Conservation (phyloP, 2,329 filamentous ascomycete genomes). For the Monosporascus sp. region DNA sequence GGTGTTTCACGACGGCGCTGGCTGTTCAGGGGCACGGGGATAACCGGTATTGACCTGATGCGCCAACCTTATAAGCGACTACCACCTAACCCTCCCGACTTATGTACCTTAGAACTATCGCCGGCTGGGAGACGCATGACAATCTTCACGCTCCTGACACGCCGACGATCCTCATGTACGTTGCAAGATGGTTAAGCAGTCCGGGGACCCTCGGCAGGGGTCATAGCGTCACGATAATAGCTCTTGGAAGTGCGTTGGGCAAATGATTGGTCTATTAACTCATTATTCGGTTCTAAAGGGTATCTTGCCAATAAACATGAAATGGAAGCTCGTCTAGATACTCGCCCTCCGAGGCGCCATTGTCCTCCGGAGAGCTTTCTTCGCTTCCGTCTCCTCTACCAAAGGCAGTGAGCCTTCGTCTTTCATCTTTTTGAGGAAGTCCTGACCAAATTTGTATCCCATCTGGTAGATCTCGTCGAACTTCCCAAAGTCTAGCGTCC, state of each 20-base stretch:
- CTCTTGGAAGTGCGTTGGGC: too few relatives aligned
- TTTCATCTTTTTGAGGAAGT: conserved; percentile 70
- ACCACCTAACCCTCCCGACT: too few relatives aligned
- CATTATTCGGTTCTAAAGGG: not conserved
- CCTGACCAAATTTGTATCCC: conserved; percentile 79
- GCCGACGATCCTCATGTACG: too few relatives aligned
- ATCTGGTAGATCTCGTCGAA: conserved; percentile 95
- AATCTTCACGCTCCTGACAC: too few relatives aligned
- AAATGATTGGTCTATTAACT: too few relatives aligned
- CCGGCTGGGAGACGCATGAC: too few relatives aligned
- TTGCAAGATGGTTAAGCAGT: too few relatives aligned
- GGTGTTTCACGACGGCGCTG: conserved; percentile 26
- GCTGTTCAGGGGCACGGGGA: conserved; percentile 29
- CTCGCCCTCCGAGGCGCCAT: conserved; percentile 76
- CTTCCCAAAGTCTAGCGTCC: conserved; percentile 91
- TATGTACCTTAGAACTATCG: too few relatives aligned
- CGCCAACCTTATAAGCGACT: too few relatives aligned
- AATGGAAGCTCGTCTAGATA: conserved; percentile 43
- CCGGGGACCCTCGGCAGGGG: too few relatives aligned
- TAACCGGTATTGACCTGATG: conserved; percentile 34
- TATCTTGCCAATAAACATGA: not conserved
- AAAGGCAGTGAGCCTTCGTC: conserved; percentile 71
- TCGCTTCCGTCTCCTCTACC: conserved; percentile 68
- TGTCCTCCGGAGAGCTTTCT: conserved; percentile 69
- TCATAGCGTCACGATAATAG: too few relatives aligned